Evolutionary conservation across 441 rosid species (phyloP), one percentile per base, ranked within the genome.

Genomic region (Adansonia rubrostipa): DNA sequence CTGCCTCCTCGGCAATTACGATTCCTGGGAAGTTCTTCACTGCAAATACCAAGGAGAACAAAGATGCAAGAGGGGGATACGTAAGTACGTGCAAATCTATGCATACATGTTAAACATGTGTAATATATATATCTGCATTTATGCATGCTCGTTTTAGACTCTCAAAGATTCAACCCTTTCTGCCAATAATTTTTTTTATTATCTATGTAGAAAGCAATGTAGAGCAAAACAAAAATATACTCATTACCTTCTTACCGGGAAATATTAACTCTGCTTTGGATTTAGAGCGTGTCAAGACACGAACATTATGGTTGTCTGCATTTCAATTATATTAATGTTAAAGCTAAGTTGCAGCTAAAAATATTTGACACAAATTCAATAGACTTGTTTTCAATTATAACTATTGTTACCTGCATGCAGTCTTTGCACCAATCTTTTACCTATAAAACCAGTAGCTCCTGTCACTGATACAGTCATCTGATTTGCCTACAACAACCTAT

Each of bases 201-300:
- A 20, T 57, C 4, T 28, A 45, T 50, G 71, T 24, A 44, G 33
- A 64, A 73, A 63, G 33, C 58, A 65, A 71, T 28, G 8, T 68
- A 50, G 28, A 70, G 28, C 58, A 50, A 78, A 36, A 81, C 57
- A 50, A n/a, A 65, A 72, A 78, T 75, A 68, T 61, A 73, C 50
- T 44, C 85, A 85, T 93, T 93, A 93, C 98, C 98, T 96, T 90
- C 98, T 93, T 96, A 96, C 97, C 98, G 66, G 98, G 97, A 92
- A 94, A 96, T 84, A 90, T 87, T 85, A 83, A 81, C 87, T 89
- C 86, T 53, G 99, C 97, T 87, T 89, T 92, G 45, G 97, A 90
- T 86, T 83, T 89, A 24, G 74, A 48, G 44, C 74, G 74, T 48
- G 74, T 70, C 74, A 70, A 24, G 54, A 70, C 60, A 50, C 74